phyloP scores from a whole-genome alignment of 306 rosid species.

The Macrotyloma uniflorum region DNA sequence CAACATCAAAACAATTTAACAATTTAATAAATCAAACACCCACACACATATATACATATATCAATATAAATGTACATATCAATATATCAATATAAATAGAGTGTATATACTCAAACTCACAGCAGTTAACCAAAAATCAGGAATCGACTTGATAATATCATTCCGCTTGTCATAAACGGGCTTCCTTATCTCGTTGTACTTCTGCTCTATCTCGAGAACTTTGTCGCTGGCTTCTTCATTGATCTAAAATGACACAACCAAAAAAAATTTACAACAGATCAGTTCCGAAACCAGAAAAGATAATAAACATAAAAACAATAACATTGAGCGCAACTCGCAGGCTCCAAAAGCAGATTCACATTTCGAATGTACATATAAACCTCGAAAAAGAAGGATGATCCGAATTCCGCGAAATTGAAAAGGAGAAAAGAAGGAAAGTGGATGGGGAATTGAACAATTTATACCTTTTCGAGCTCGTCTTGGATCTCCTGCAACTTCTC shows the following conservation, averaged over 20 bases:
- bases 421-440: not conserved
- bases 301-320: not conserved
- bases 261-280: too few species aligned
- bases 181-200: constrained; percentile 69
- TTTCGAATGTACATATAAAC: not conserved
- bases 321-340: not conserved
- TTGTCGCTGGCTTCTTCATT: constrained; percentile 75
- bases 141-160: constrained; percentile 70
- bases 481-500: constrained; percentile 95
- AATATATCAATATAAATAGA: not conserved
- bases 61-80: too few species aligned
- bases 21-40: not conserved
- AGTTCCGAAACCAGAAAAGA: not conserved
- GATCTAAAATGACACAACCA: not conserved
- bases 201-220: constrained; percentile 71
- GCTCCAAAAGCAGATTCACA: not conserved
- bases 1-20: constrained; percentile 13
- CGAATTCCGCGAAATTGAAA: not conserved
- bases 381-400: not conserved
- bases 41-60: not conserved
- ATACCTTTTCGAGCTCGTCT: constrained; percentile 95
- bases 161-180: constrained; percentile 66
- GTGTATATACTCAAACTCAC: constrained; percentile 60
- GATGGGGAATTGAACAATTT: not conserved
- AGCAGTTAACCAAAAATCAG: constrained; percentile 88